Evolutionary conservation across 345 rosid genomes (phyloP).

Genomic region (Eucalyptus victrix): DNA sequence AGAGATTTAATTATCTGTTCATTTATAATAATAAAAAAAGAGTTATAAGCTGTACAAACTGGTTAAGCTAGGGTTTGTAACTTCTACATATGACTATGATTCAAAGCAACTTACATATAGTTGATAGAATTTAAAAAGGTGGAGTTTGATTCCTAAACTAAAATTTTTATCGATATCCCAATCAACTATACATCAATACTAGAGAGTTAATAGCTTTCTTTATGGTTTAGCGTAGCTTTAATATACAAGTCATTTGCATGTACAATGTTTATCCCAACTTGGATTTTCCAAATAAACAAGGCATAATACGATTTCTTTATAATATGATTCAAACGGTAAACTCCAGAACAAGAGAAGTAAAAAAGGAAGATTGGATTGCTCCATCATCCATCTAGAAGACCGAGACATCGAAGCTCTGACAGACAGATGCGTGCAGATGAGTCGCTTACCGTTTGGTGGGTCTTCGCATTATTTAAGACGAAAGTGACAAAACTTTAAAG

Average conservation of each 20-base stretch:
- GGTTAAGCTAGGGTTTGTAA: background rate
- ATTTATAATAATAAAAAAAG: background rate
- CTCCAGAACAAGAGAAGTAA: background rate
- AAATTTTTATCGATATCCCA: fast-evolving
- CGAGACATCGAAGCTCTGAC: background rate
- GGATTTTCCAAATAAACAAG: background rate
- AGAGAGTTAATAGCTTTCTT: background rate
- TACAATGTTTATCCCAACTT: background rate
- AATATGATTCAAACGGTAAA: background rate
- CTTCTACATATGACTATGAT: fast-evolving
- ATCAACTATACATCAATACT: fast-evolving
- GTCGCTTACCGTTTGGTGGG: background rate
- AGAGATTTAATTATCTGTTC: fast-evolving
- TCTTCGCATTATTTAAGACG: background rate
- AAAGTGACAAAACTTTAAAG: background rate
- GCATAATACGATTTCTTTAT: background rate
- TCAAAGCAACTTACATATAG: fast-evolving
- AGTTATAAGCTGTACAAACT: background rate
- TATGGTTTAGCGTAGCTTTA: background rate
- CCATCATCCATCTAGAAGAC: background rate
- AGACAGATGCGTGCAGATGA: background rate
- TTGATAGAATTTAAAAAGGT: background rate
- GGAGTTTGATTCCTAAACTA: fast-evolving
- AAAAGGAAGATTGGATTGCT: background rate
- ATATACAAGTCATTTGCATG: background rate